These are phyloP conservation scores for Annona cherimola DNA, from an alignment of 164 flowering plant species.

Conservation along the genomic window DNA sequence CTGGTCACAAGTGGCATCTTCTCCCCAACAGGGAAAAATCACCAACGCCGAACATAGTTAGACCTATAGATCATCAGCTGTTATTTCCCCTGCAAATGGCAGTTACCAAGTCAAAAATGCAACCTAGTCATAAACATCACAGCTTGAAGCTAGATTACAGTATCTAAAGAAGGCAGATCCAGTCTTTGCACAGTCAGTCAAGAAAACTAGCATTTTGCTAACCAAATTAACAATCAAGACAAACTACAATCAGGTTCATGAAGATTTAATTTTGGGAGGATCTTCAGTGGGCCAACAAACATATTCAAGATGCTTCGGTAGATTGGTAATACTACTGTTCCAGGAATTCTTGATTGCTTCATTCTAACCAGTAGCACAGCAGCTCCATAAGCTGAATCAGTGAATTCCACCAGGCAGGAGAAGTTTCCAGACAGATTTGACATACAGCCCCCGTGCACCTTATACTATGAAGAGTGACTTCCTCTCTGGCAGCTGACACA, in stretches of 20 bases:
- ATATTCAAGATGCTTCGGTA: too few species aligned
- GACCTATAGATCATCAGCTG: slow-evolving; percentile 11
- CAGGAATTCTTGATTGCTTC: too few species aligned
- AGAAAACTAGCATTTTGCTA: background rate
- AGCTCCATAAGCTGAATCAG: too few species aligned
- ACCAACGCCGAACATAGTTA: slow-evolving; percentile 4
- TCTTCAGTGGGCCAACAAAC: too few species aligned
- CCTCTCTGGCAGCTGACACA: too few species aligned
- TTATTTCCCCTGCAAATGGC: slow-evolving; percentile 12
- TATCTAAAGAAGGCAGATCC: background rate
- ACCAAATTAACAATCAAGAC: background rate
- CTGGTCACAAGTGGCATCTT: background rate
- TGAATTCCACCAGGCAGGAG: too few species aligned
- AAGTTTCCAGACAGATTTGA: too few species aligned
- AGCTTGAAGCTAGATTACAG: background rate
- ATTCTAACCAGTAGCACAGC: too few species aligned
- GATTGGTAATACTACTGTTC: too few species aligned
- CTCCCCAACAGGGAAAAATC: background rate
- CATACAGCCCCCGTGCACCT: too few species aligned
- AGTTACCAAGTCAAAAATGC: background rate
- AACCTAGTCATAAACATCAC: background rate
- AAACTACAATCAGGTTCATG: background rate
- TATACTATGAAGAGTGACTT: too few species aligned
- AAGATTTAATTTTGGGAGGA: too few species aligned
- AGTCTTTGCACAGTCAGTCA: background rate